These are phyloP conservation scores for Amaranthus palmeri DNA, from an alignment of 148 eudicot genomes.

Conservation along the genomic window DNA sequence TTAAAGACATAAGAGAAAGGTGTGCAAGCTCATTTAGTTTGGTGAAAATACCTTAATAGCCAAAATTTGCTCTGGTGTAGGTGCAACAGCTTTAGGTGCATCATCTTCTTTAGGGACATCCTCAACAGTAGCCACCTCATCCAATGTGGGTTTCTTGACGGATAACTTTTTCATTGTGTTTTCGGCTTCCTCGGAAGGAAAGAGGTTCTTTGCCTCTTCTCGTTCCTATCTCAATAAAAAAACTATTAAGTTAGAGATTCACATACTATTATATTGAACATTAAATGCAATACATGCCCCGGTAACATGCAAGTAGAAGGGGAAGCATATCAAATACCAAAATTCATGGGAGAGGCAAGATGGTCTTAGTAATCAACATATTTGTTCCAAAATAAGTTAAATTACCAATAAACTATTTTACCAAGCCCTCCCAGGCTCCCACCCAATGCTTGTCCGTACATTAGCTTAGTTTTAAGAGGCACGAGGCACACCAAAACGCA, in stretches of 20 bases:
- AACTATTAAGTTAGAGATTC: neutral
- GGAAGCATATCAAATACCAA: neutral
- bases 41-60: slow-evolving; percentile 76
- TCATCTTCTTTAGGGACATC: slow-evolving; percentile 67
- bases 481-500: too few species aligned
- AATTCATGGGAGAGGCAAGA: neutral
- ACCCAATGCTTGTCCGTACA: too few species aligned
- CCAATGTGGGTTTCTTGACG: slow-evolving; percentile 59
- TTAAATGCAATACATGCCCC: neutral
- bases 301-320: neutral
- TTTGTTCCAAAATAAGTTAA: too few species aligned
- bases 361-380: too few species aligned
- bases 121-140: slow-evolving; percentile 39
- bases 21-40: neutral
- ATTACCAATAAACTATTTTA: too few species aligned
- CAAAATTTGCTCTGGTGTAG: slow-evolving; percentile 92
- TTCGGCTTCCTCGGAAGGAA: slow-evolving; percentile 93
- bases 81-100: slow-evolving; percentile 61
- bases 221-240: slow-evolving; percentile 53
- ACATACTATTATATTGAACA: neutral
- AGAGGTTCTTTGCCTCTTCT: slow-evolving; percentile 60
- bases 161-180: slow-evolving; percentile 63
- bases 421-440: too few species aligned
- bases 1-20: neutral
- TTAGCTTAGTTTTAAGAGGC: too few species aligned